phyloP scores from a whole-genome alignment of 176 grass and related monocot genomes.

The Puccinellia tenuiflora region DNA sequence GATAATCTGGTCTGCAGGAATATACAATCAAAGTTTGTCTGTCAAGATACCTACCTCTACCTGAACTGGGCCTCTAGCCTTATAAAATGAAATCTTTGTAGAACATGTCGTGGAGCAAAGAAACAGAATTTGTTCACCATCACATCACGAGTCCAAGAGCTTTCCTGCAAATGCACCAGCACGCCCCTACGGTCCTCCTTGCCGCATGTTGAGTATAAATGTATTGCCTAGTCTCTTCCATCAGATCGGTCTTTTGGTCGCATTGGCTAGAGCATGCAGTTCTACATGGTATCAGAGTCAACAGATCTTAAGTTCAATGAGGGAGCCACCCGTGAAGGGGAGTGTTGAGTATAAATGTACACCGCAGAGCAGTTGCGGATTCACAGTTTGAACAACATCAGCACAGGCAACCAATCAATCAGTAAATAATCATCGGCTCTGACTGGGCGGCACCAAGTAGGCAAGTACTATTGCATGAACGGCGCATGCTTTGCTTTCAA shows the following conservation, averaged over 20 bases:
- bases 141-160: not conserved
- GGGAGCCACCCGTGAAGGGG: too few relatives aligned
- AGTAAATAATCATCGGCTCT: slow-evolving; percentile 36
- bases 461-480: not conserved
- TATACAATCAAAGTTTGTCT: not conserved
- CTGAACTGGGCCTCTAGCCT: not conserved
- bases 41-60: not conserved
- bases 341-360: too few relatives aligned
- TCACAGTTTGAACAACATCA: slow-evolving; percentile 14
- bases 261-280: too few relatives aligned
- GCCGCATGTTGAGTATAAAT: too few relatives aligned
- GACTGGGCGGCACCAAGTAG: not conserved
- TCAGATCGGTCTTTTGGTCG: too few relatives aligned
- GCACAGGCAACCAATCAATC: slow-evolving; percentile 21
- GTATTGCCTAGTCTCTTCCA: too few relatives aligned
- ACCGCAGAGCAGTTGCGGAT: not conserved
- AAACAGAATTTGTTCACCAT: not conserved
- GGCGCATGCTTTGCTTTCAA: slow-evolving; percentile 26
- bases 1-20: slow-evolving; percentile 6
- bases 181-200: slow-evolving; percentile 25
- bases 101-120: not conserved
- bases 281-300: too few relatives aligned
- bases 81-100: not conserved
- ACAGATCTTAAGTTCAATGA: too few relatives aligned
- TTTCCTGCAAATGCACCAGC: not conserved